Evolutionary conservation across 2,329 filamentous ascomycete genomes (phyloP).

Genomic region (Colletotrichum sp.): DNA sequence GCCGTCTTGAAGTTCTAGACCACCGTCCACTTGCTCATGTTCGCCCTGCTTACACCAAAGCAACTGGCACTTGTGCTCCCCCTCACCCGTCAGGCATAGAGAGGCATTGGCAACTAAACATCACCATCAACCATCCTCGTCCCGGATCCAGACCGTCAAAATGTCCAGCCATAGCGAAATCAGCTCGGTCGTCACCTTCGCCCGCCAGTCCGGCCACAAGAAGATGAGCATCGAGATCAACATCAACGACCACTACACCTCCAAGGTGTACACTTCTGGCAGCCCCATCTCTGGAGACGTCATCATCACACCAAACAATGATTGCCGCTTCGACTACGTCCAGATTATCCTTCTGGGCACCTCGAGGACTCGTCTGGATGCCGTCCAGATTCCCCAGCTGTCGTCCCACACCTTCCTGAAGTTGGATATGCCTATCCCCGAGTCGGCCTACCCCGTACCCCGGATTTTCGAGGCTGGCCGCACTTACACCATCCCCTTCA

Average conservation of each 20-base stretch:
- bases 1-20: neutral
- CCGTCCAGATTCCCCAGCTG: slow-evolving; percentile 51
- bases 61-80: neutral
- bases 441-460: slow-evolving; percentile 50
- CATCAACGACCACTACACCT: slow-evolving; percentile 57
- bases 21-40: neutral
- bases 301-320: slow-evolving; percentile 46
- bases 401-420: slow-evolving; percentile 61
- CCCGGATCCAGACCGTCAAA: neutral
- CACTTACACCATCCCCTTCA: slow-evolving; percentile 59
- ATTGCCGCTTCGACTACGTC: slow-evolving; percentile 55
- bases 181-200: slow-evolving; percentile 20
- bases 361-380: slow-evolving; percentile 56
- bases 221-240: slow-evolving; percentile 50
- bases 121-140: neutral
- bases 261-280: slow-evolving; percentile 62
- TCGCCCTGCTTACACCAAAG: neutral
- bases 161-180: slow-evolving; percentile 22
- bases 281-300: slow-evolving; percentile 55
- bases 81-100: neutral
- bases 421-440: slow-evolving; percentile 57
- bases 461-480: slow-evolving; percentile 52
- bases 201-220: slow-evolving; percentile 27
- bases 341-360: slow-evolving; percentile 59
- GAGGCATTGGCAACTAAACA: neutral